Evolutionary conservation across 176 grass and related monocot genomes (phyloP), one percentile per base, ranked within the genome.

Genomic region (Paspalum notatum): DNA sequence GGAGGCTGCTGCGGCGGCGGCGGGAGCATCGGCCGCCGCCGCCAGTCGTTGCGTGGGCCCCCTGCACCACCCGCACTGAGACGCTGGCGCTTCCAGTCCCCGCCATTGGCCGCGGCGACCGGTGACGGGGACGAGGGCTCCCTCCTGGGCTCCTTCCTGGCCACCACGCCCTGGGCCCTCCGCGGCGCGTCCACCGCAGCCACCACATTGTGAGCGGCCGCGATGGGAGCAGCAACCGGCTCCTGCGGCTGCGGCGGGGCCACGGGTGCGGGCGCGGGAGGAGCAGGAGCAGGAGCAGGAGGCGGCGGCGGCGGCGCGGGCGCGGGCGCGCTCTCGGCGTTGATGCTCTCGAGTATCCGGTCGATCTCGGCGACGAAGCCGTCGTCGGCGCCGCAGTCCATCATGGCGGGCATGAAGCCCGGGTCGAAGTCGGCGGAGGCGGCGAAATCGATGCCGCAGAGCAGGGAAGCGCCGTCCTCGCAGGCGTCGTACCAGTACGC

Each of bases 281-380:
- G 68, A 14, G 4, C 47, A 18, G 39, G 16, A 26, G 41, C 39
- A 0, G 65, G 22, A 0, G 47, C 16, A 62, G 61, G 60, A 0
- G 43, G 6, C 44, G 61, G 43, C 0, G 38, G 71, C 3, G 9
- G 37, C 1, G 42, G 87, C 67, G 65, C 54, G 2, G 68, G 57
- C 48, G 72, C 22, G 0, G 77, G 46, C 49, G 40, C 54, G 16
- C 41, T 63, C 32, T 99, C 96, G 6, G 90, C 87, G 67, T 95
- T 95, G 62, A 99, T 95, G 79, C 92, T 99, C 82, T 99, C 90
- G 46, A 95, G 86, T 68, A 99, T 95, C 55, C 88, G 82, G 51
- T 98, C 96, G 62, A 98, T 98, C 86, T 98, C 96, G 21, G 90
- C 87, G 66, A 95, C 89, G 74, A 93, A 91, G n/a, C 96, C 92